Evolutionary conservation across 2,329 filamentous ascomycete species (phyloP).

Genomic region (Penicillium sp.): DNA sequence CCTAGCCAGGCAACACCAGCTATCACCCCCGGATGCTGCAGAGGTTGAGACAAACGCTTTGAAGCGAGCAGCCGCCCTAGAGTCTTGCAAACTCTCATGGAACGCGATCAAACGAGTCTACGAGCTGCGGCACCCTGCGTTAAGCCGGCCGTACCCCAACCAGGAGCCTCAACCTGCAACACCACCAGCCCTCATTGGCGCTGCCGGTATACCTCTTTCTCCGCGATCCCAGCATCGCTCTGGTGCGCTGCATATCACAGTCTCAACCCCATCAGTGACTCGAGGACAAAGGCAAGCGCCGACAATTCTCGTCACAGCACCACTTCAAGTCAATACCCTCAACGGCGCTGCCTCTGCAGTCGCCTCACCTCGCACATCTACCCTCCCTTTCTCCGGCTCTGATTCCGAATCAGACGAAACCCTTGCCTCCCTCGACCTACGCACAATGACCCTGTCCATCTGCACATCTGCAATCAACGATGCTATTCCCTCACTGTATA

Average conservation of each 20-base stretch:
- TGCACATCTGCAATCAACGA: constrained; percentile 45
- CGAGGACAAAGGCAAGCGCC: constrained; percentile 32
- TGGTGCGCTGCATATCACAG: constrained; percentile 49
- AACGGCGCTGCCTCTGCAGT: constrained; percentile 39
- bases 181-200: constrained; percentile 38
- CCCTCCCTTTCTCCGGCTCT: constrained; percentile 44
- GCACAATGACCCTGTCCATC: constrained; percentile 46
- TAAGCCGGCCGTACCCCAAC: constrained; percentile 35
- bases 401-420: constrained; percentile 44
- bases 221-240: constrained; percentile 34
- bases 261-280: constrained; percentile 37
- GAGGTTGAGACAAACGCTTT: constrained; percentile 52
- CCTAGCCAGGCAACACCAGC: constrained; percentile 44
- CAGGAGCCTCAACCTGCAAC: constrained; percentile 15
- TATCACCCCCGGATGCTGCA: constrained; percentile 46
- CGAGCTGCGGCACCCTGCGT: constrained; percentile 52
- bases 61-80: constrained; percentile 49
- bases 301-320: constrained; percentile 45
- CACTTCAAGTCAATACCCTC: constrained; percentile 40
- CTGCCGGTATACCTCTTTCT: constrained; percentile 40
- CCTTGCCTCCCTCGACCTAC: constrained; percentile 50
- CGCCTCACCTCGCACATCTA: constrained; percentile 44
- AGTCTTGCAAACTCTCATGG: constrained; percentile 53
- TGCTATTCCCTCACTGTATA: constrained; percentile 52
- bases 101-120: constrained; percentile 47